Evolutionary conservation across 805 yeast genomes (phyloP).

Genomic region (Wickerhamomyces ciferrii): DNA sequence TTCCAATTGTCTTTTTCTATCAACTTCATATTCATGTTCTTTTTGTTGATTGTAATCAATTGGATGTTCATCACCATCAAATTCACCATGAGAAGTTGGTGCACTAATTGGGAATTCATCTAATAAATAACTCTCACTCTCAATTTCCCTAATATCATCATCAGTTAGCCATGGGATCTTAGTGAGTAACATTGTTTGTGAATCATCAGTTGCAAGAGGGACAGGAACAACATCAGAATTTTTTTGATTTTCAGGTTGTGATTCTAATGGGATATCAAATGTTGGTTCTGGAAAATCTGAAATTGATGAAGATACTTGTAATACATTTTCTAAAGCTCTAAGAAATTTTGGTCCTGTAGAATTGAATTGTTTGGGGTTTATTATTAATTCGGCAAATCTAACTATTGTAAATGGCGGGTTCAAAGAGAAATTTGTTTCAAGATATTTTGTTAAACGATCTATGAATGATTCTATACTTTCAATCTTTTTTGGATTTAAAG

Average conservation of each 20-base stretch:
- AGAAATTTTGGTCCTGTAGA: slow-evolving; percentile 36
- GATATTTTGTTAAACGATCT: slow-evolving; percentile 4
- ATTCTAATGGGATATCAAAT: background rate
- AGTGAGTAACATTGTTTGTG: slow-evolving; percentile 15
- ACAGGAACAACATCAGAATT: slow-evolving; percentile 3
- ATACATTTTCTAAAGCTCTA: slow-evolving; percentile 30
- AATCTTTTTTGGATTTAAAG: slow-evolving; percentile 3
- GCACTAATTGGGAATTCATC: slow-evolving; percentile 6
- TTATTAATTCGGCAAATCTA: slow-evolving; percentile 40
- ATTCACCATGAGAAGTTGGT: background rate
- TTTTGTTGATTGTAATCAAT: background rate
- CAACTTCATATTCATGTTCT: background rate
- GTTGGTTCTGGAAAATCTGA: slow-evolving; percentile 6
- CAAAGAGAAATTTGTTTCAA: slow-evolving; percentile 5
- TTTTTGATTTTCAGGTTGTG: background rate
- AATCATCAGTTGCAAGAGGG: slow-evolving; percentile 10
- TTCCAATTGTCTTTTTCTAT: background rate
- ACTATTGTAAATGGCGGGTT: slow-evolving; percentile 42
- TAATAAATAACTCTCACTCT: slow-evolving; percentile 13
- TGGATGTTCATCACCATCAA: slow-evolving; percentile 6
- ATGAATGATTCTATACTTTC: slow-evolving; percentile 7
- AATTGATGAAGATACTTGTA: slow-evolving; percentile 12
- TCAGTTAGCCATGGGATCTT: slow-evolving; percentile 22
- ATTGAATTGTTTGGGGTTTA: slow-evolving; percentile 37
- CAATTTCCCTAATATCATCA: slow-evolving; percentile 14